Evolutionary conservation across 768 basidiomycete genomes (phyloP), one percentile per base, ranked within the genome.

Genomic region (Lentinula edodes): DNA sequence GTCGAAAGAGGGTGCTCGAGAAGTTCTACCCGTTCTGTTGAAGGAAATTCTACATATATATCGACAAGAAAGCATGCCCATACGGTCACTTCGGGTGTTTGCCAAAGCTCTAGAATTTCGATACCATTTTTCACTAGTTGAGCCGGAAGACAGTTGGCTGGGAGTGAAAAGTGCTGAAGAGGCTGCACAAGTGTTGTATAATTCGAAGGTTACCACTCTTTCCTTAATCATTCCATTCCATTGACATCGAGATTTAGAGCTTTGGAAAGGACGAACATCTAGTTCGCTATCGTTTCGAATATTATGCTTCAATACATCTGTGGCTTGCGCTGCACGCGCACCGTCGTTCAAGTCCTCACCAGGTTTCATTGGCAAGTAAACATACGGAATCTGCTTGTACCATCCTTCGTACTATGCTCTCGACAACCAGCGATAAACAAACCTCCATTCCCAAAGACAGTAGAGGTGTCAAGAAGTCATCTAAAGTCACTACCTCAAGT

Each of bases 301-400:
- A 87, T 66, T 78, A 74, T 34, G 78, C 83, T 1, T 72, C 79
- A 0, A 75, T 80, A 0, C 83, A 89, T 66, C 76, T 95, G 28
- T 90, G 88, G 86, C 73, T 84, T 50, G 85, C 87, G 0, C 73
- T 95, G 18, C 86, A 90, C 66, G 80, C 84, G 18, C 91, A 94
- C 71, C 81, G 84, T 13, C 76, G 74, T 5, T 74, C 70, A 8
- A 77, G 82, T 59, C 62, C 72, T 0, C 72, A 80, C 23, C 80
- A 83, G 68, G 77, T 74, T 59, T 60, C 71, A 0, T 66, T 78
- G 1, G 78, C 91, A 45, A 72, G 80, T 7, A 67, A 73, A n/a
- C 83, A 86, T 52, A 75, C 83, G 1, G 83, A 81, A 10, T 73
- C 80, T 13, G 88, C 85, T 0, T 85, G 80, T 64, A 70, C 64